A percentile compares a stretch with the other conserved stretches of the same genome.
phyloP scores from a whole-genome alignment of 208 protist genomes.

The Acanthamoeba culbertsoni region DNA sequence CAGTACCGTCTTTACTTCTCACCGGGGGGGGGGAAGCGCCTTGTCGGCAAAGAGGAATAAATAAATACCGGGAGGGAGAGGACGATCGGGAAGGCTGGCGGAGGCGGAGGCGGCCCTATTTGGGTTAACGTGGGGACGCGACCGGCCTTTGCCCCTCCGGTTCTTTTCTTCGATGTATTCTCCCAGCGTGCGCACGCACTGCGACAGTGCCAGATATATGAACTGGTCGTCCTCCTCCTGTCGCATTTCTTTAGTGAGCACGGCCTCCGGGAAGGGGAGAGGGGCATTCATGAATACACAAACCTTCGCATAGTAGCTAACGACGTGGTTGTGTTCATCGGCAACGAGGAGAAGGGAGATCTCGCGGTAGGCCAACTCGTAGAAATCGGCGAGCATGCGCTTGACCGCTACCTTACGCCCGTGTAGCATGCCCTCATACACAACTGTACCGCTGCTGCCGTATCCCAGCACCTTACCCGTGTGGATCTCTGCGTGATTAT shows the following conservation, averaged over 20 bases:
- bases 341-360: conserved; percentile 60
- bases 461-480: conserved; percentile 50
- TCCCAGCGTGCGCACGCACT: conserved; percentile 3
- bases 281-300: background rate
- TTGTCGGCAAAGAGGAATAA: background rate
- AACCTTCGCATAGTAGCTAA: conserved; percentile 60
- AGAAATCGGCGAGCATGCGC: conserved; percentile 61
- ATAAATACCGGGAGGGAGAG: background rate
- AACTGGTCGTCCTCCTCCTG: conserved; percentile 67
- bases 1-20: background rate
- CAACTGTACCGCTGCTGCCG: conserved; percentile 65
- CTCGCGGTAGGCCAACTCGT: conserved; percentile 61
- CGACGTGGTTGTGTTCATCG: conserved; percentile 59
- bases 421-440: conserved; percentile 57
- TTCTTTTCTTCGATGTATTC: background rate
- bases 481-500: background rate
- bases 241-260: background rate
- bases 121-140: background rate
- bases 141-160: background rate
- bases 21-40: background rate
- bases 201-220: conserved; percentile 66
- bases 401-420: conserved; percentile 63
- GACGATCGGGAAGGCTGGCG: background rate
- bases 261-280: background rate
- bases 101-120: background rate